Percentiles rank a stretch among this genome's conserved stretches.
phyloP scores from a whole-genome alignment of 441 rosid species.

The Adansonia rubrostipa region DNA sequence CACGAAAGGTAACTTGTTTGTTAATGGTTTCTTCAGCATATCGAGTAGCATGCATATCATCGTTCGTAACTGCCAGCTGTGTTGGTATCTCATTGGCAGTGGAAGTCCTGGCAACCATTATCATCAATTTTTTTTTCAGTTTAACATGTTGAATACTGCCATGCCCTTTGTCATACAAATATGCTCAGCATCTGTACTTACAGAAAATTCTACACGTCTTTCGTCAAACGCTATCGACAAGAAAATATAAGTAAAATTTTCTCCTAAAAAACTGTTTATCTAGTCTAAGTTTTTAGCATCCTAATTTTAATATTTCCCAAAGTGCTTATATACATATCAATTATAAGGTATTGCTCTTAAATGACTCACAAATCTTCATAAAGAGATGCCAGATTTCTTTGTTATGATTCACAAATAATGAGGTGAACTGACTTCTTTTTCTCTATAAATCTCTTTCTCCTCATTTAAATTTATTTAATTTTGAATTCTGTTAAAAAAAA shows the following conservation, averaged over 20 bases:
- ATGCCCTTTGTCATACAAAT: conserved; percentile 10
- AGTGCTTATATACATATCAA: not conserved
- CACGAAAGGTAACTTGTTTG: conserved; percentile 84
- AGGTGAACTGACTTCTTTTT: not conserved
- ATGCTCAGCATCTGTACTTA: conserved; percentile 4
- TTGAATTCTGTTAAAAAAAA: not conserved
- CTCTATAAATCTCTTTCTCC: not conserved
- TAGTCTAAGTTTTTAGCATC: not conserved
- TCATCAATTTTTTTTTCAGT: conserved; percentile 11
- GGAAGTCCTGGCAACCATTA: conserved; percentile 51
- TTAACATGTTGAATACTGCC: not conserved
- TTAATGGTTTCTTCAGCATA: conserved; percentile 49
- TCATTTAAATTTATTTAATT: conserved; percentile 10
- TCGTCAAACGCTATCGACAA: not conserved
- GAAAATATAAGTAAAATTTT: not conserved
- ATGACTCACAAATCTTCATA: conserved; percentile 4
- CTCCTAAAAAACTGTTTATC: not conserved
- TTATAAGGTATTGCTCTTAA: conserved; percentile 4
- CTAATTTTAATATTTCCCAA: conserved; percentile 9
- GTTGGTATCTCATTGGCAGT: conserved; percentile 48
- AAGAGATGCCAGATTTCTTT: conserved; percentile 3
- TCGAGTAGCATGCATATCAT: conserved; percentile 43
- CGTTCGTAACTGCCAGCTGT: conserved; percentile 47
- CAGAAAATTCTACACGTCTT: not conserved
- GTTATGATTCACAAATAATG: not conserved